Evolutionary conservation across 225 moss, liverwort and hornwort species (phyloP), one percentile per base, ranked within the genome.

Genomic region (Climacium dendroides): DNA sequence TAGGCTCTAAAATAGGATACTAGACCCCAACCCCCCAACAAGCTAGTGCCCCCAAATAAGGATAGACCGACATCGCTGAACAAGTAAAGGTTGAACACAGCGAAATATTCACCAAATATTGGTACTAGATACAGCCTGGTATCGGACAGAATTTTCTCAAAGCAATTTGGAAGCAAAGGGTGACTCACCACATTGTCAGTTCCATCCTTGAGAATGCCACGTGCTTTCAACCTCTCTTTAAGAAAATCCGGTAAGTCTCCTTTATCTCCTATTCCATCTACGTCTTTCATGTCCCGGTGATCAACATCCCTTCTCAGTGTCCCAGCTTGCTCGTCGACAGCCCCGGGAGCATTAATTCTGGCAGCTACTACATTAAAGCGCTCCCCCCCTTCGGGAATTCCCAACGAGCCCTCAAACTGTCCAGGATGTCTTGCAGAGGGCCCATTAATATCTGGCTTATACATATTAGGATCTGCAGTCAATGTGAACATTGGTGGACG

Each of bases 401-500:
- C 93, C 64, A 86, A 69, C 66, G 90, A 77, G 53, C 92, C 94
- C 87, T 95, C 94, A 89, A 92, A 86, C 78, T 90, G 88, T 87
- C 87, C 93, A 85, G 85, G 78, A 61, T 92, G 82, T 39, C 90
- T 94, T 54, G 88, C 62, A 82, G 93, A 86, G 48, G 91, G 79
- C 53, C 90, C 91, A 84, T 91, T 92, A 78, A 89, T 89, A 80
- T 92, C 96, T 58, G 88, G 90, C 80, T 86, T 90, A 89, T 91
- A 96, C 60, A 90, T 81, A 85, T 82, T 85, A 88, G 92, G 88
- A 88, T 93, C 94, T 81, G 90, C 92, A 92, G 94, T 87, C 90
- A 95, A 89, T 57, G 93, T 93, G 83, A 95, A 98, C 94, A 96
- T 96, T 65, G 98, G 93, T 89, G 95, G 94, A 74, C 96, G 95